phyloP scores from a whole-genome alignment of 2,329 filamentous ascomycete species.

The Xylariaceae sp. region DNA sequence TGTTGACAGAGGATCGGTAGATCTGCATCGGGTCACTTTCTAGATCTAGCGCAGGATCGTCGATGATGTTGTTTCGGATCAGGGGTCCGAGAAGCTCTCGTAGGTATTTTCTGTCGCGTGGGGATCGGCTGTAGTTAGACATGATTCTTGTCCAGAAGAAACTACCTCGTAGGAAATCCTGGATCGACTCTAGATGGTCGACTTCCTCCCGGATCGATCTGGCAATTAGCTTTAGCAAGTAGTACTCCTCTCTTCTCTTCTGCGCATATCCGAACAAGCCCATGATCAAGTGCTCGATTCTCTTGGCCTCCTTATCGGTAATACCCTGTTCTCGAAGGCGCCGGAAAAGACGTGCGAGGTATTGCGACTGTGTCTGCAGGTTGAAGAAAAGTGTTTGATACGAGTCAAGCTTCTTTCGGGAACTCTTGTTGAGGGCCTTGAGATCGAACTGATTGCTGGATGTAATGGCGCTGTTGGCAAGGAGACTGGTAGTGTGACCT shows the following conservation, averaged over 20 bases:
- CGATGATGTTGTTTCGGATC: conserved; percentile 86
- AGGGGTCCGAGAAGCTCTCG: conserved; percentile 79
- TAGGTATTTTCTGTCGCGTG: conserved; percentile 86
- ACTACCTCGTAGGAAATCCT: conserved; percentile 83
- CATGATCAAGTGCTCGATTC: conserved; percentile 91
- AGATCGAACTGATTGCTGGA: conserved; percentile 92
- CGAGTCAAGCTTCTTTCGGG: conserved; percentile 87
- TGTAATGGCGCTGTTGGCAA: conserved; percentile 82
- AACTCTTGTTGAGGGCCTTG: conserved; percentile 95
- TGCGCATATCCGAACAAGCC: conserved; percentile 95
- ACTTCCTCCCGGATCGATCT: conserved; percentile 83
- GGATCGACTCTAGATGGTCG: conserved; percentile 63
- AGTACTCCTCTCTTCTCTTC: conserved; percentile 94
- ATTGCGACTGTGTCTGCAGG: conserved; percentile 92
- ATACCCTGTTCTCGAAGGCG: conserved; percentile 77
- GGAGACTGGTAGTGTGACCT: conserved; percentile 74
- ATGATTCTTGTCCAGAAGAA: conserved; percentile 92
- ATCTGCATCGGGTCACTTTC: conserved; percentile 98
- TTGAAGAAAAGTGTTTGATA: conserved; percentile 97
- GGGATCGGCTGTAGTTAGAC: conserved; percentile 81
- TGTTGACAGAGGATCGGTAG: conserved; percentile 91
- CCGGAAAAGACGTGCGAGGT: conserved; percentile 83
- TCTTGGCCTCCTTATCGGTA: conserved; percentile 86
- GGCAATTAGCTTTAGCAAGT: conserved; percentile 81
- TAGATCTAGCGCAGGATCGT: conserved; percentile 82